Conservation (phyloP, 306 rosid species). For the Malus orientalis region DNA sequence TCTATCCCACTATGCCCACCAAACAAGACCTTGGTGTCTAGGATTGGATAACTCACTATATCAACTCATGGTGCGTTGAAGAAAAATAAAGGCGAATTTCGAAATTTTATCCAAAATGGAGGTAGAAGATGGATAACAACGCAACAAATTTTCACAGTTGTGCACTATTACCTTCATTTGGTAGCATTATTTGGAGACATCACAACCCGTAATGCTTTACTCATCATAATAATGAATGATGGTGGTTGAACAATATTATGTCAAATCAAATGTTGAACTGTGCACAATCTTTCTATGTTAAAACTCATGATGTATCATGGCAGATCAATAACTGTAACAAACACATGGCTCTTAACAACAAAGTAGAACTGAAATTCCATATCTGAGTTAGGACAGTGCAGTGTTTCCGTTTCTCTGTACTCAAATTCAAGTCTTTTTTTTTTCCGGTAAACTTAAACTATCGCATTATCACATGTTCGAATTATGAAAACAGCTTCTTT, state of each 20-base stretch:
- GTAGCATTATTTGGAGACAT: neutral
- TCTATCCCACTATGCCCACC: accelerated
- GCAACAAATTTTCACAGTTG: no score
- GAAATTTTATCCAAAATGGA: no score
- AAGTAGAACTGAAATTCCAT: neutral
- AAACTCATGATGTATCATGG: neutral
- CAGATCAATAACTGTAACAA: neutral
- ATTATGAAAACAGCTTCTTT: accelerated
- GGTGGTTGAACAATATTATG: constrained; percentile 9
- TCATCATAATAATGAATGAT: neutral
- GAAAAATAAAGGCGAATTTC: no score
- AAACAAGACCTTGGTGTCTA: neutral
- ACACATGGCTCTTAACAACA: no score
- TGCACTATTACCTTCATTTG: neutral
- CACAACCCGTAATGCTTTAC: neutral
- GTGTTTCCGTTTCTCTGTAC: no score
- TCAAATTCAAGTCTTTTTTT: no score
- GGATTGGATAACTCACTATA: neutral
- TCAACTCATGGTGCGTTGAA: neutral
- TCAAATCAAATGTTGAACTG: neutral
- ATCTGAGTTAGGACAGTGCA: no score
- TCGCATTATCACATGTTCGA: no score
- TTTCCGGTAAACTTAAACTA: no score
- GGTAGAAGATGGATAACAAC: neutral
- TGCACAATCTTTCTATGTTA: neutral